Conservation (phyloP, 73 alveolate genomes). For the Paramecium bursaria region DNA sequence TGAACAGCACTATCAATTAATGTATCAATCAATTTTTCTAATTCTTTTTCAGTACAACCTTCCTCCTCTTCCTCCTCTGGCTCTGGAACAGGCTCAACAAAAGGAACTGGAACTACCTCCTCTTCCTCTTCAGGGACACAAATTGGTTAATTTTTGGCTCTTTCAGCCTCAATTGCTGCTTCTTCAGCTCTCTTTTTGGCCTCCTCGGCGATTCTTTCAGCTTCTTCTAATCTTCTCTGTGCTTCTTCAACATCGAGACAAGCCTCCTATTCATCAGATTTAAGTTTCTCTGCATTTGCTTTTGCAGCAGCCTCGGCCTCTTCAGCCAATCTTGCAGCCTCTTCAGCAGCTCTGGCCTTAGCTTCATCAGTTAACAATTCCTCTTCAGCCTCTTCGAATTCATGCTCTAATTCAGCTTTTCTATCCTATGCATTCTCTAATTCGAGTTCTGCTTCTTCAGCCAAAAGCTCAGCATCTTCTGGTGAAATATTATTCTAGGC, state of each 20-base stretch:
- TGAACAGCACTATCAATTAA: conserved; percentile 33
- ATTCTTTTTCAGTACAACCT: conserved; percentile 24
- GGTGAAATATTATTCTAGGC: background rate
- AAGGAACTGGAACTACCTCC: no score
- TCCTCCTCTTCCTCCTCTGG: conserved; percentile 32
- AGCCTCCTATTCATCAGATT: conserved; percentile 19
- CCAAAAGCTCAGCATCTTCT: background rate
- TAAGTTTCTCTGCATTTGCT: conserved; percentile 33
- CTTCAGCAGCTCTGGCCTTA: background rate
- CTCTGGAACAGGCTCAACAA: conserved; percentile 40
- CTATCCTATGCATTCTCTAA: no score
- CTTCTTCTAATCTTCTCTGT: conserved; percentile 7
- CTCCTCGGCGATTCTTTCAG: background rate
- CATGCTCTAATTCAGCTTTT: conserved; percentile 1
- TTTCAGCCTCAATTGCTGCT: background rate
- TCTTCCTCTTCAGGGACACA: background rate
- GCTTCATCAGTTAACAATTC: background rate
- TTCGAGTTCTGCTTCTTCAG: no score
- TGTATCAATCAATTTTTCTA: conserved; percentile 57
- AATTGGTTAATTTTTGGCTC: background rate
- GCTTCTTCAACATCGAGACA: conserved; percentile 32
- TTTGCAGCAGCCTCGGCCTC: background rate
- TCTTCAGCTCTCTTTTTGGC: conserved; percentile 35
- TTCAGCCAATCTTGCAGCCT: background rate
- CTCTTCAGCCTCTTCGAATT: conserved; percentile 4